Conservation (phyloP, 139 green algal genomes). For the Chlorella vulgaris region DNA sequence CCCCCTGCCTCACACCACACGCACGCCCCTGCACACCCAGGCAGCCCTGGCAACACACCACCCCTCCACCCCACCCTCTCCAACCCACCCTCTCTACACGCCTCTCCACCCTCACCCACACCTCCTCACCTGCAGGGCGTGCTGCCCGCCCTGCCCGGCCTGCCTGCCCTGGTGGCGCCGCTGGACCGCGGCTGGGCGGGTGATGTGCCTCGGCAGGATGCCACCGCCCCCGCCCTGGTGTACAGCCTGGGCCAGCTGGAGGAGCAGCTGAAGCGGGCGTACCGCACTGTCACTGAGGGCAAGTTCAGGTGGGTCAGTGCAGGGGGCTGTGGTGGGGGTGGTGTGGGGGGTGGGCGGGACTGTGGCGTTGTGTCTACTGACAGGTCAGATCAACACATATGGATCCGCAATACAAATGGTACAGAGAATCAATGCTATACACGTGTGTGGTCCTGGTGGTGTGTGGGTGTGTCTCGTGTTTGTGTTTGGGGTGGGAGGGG, state of each 20-base stretch:
- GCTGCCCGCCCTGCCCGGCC: conserved; percentile 70
- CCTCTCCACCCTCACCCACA: neutral
- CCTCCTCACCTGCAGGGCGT: conserved; percentile 49
- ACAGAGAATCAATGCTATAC: too few relatives aligned
- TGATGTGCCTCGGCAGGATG: conserved; percentile 60
- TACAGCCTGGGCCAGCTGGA: conserved; percentile 79
- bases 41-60: too few relatives aligned
- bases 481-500: too few relatives aligned
- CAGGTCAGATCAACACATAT: too few relatives aligned
- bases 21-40: too few relatives aligned
- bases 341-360: neutral
- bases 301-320: conserved; percentile 87
- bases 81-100: neutral
- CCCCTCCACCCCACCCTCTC: neutral
- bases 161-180: conserved; percentile 63
- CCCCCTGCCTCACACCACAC: too few relatives aligned
- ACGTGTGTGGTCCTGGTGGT: too few relatives aligned
- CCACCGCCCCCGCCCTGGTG: conserved; percentile 70
- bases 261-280: conserved; percentile 73
- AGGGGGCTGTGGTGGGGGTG: neutral
- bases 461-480: too few relatives aligned
- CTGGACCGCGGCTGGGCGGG: conserved; percentile 79
- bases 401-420: too few relatives aligned
- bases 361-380: too few relatives aligned
- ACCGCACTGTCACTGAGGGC: conserved; percentile 96